Percentiles rank a stretch among this genome's conserved stretches.
Conservation (phyloP, 2,329 filamentous ascomycete genomes). For the Cercospora zeina region DNA sequence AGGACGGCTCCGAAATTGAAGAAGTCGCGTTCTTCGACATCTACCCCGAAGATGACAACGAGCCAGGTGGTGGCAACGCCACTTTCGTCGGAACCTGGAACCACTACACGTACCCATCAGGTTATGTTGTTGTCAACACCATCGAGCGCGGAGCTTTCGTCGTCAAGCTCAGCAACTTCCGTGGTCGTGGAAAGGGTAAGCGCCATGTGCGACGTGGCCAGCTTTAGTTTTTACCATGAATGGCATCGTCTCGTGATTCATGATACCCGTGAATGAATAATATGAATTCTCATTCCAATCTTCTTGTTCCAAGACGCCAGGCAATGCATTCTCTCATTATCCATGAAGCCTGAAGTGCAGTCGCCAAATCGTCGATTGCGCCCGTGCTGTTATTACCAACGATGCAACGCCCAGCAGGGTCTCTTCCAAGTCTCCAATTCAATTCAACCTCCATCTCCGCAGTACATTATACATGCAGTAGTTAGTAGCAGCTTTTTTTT, state of each 20-base stretch:
- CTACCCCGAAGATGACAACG: conserved; percentile 53
- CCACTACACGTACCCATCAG: conserved; percentile 53
- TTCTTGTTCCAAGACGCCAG: neutral
- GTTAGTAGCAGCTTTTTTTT: no score
- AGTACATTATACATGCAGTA: no score
- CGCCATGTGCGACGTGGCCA: conserved; percentile 16
- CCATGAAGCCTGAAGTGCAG: neutral
- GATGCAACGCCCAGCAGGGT: no score
- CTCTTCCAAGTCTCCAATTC: neutral
- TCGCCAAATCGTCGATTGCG: neutral
- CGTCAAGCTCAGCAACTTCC: conserved; percentile 43
- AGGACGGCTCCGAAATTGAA: conserved; percentile 50
- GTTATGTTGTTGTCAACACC: conserved; percentile 54
- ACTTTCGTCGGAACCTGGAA: conserved; percentile 35
- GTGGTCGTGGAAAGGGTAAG: conserved; percentile 21
- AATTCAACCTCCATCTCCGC: no score
- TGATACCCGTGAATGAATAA: neutral
- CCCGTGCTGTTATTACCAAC: no score
- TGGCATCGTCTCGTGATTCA: neutral
- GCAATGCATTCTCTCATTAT: neutral
- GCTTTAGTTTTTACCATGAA: neutral
- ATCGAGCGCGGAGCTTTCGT: conserved; percentile 56
- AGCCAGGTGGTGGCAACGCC: conserved; percentile 19
- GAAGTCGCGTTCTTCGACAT: conserved; percentile 55
- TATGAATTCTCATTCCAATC: neutral